phyloP scores from a whole-genome alignment of 108 stramenopile species.

The Skeletonema potamos region DNA sequence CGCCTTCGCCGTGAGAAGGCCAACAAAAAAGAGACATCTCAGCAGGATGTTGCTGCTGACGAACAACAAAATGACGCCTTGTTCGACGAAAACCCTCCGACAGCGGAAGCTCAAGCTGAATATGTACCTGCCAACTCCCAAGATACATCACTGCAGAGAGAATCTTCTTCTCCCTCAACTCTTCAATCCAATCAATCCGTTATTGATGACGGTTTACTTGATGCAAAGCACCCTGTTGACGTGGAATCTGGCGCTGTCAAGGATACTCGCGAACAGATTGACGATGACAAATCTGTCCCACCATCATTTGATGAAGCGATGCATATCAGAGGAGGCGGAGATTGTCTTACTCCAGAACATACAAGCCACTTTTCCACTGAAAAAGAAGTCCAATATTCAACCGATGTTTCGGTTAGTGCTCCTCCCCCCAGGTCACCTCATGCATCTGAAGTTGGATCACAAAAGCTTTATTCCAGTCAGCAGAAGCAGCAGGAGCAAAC shows the following conservation, averaged over 20 bases:
- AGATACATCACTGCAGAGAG: not conserved
- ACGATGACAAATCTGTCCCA: not conserved
- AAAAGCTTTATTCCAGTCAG: not conserved
- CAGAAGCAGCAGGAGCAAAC: not conserved
- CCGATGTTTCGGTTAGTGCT: not conserved
- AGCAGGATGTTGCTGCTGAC: not conserved
- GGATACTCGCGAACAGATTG: not conserved
- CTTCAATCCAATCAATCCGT: not conserved
- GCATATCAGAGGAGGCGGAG: conserved; percentile 36
- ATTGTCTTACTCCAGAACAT: not conserved
- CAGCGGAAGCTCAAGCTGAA: not conserved
- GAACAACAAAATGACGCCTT: not conserved
- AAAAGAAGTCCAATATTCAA: not conserved
- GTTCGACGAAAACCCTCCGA: not conserved
- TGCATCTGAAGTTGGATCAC: not conserved
- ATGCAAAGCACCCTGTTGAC: not conserved
- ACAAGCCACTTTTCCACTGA: not conserved
- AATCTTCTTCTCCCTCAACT: not conserved
- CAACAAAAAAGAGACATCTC: conserved; percentile 21
- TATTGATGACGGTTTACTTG: not conserved
- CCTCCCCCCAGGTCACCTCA: not conserved
- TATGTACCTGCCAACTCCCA: not conserved
- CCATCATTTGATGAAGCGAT: conserved; percentile 27
- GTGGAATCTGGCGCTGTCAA: not conserved
- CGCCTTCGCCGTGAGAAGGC: conserved; percentile 10